Conservation (phyloP, 805 yeast species). For the Kodamaea kakaduensis region DNA sequence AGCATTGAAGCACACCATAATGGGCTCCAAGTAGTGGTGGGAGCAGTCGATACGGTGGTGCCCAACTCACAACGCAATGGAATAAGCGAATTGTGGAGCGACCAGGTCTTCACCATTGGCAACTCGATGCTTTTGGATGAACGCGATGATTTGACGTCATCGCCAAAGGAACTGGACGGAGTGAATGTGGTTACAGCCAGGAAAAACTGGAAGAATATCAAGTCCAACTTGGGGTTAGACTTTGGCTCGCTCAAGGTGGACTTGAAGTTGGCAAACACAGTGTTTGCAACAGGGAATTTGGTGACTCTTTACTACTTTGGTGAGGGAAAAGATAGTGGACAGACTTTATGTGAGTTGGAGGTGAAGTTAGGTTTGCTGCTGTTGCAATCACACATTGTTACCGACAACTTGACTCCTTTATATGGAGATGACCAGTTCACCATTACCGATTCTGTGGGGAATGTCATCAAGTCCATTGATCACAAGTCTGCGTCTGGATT, state of each 20-base stretch:
- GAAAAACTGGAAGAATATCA: constrained; percentile 37
- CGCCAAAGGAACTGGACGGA: constrained; percentile 32
- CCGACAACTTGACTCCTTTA: constrained; percentile 36
- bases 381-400: background rate
- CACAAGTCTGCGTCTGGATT: constrained; percentile 52
- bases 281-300: constrained; percentile 32
- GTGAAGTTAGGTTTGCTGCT: constrained; percentile 15
- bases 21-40: constrained; percentile 35
- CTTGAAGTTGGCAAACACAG: constrained; percentile 36
- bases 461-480: constrained; percentile 56
- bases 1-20: constrained; percentile 25
- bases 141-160: constrained; percentile 21
- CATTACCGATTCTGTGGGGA: constrained; percentile 51
- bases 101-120: constrained; percentile 19
- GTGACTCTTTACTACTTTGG: constrained; percentile 31
- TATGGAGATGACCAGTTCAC: constrained; percentile 25
- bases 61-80: constrained; percentile 33
- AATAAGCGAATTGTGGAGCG: constrained; percentile 38
- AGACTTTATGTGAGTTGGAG: constrained; percentile 25
- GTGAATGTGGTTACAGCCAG: constrained; percentile 30
- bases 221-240: constrained; percentile 20
- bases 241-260: constrained; percentile 16
- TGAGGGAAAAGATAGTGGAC: constrained; percentile 20
- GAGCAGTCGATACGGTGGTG: constrained; percentile 37
- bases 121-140: constrained; percentile 19